These are phyloP conservation scores for Cafeteria roenbergensis DNA, from an alignment of 108 stramenopile species.

Conservation along the genomic window DNA sequence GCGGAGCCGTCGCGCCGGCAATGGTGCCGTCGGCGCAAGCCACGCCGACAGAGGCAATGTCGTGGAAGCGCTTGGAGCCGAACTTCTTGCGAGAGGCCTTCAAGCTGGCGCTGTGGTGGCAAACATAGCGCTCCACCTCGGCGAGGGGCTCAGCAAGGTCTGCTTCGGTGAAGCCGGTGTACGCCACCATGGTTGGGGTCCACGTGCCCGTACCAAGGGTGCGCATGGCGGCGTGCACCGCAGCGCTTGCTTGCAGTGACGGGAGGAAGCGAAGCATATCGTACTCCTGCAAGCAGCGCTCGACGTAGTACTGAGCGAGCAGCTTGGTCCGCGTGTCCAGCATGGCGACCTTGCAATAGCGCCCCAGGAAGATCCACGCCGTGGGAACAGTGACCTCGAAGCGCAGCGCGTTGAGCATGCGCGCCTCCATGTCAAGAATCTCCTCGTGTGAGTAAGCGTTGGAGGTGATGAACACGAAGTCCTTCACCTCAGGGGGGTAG, in stretches of 20 bases:
- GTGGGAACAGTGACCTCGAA: conserved; percentile 81
- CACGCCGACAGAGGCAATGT: too few species aligned
- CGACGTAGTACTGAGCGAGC: conserved; percentile 72
- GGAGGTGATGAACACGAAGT: conserved; percentile 93
- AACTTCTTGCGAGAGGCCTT: conserved; percentile 73
- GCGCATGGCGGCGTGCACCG: conserved; percentile 65
- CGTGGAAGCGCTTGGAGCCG: conserved; percentile 51
- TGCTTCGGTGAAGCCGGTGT: conserved; percentile 60
- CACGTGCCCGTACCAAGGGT: conserved; percentile 59
- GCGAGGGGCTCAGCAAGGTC: conserved; percentile 57
- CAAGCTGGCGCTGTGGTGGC: conserved; percentile 45
- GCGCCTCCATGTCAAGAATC: conserved; percentile 87
- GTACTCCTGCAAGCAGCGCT: conserved; percentile 86
- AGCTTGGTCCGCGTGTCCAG: conserved; percentile 61
- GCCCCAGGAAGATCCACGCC: conserved; percentile 69
- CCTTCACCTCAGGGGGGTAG: conserved; percentile 85
- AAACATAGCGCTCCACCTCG: conserved; percentile 39
- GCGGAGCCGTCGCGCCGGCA: too few species aligned
- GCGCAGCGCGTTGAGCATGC: conserved; percentile 63
- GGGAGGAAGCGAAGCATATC: conserved; percentile 64
- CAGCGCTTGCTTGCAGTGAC: conserved; percentile 64
- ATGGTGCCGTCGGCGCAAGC: too few species aligned
- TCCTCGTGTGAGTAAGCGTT: conserved; percentile 73
- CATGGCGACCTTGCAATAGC: conserved; percentile 77
- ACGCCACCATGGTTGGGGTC: conserved; percentile 66